A percentile compares a stretch with the other conserved stretches of the same genome.
These are phyloP conservation scores for Cercophora newfieldiana DNA, from an alignment of 495 filamentous ascomycete genomes.

Conservation along the genomic window DNA sequence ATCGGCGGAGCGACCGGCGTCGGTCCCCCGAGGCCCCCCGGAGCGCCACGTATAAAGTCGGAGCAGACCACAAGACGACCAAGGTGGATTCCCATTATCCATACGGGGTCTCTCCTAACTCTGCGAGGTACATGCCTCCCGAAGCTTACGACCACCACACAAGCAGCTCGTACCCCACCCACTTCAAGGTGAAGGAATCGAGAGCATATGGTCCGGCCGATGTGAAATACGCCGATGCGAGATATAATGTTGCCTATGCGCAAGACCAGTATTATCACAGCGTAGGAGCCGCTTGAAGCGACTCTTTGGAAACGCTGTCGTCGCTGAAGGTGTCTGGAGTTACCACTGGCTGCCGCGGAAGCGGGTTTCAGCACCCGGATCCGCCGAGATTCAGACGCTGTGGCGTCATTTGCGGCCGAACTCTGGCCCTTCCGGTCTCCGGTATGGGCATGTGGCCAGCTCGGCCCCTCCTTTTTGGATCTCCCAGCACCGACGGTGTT, in stretches of 20 bases:
- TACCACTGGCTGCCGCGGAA: background rate
- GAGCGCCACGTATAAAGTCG: slow-evolving; percentile 26
- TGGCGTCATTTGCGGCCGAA: background rate
- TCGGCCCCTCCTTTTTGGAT: background rate
- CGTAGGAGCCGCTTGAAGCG: slow-evolving; percentile 8
- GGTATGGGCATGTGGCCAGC: background rate
- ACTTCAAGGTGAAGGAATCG: slow-evolving; percentile 29
- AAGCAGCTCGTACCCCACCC: slow-evolving; percentile 12
- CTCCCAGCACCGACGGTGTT: background rate
- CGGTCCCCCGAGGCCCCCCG: slow-evolving; percentile 21
- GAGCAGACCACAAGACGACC: slow-evolving; percentile 25
- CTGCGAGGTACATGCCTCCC: slow-evolving; percentile 18
- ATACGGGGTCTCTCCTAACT: slow-evolving; percentile 27
- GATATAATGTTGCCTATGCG: slow-evolving; percentile 12
- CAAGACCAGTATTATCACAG: background rate
- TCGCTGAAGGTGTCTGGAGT: background rate
- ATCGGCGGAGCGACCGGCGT: slow-evolving; percentile 24
- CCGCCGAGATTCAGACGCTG: background rate
- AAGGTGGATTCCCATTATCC: slow-evolving; percentile 25
- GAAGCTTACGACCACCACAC: slow-evolving; percentile 3
- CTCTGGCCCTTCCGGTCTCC: background rate
- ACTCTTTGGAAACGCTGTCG: background rate
- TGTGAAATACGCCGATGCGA: slow-evolving; percentile 23
- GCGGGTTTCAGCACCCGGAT: background rate
- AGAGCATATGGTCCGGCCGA: slow-evolving; percentile 22